A percentile compares a stretch with the other conserved stretches of the same genome.
Evolutionary conservation across 345 rosid genomes (phyloP).

Genomic region (Atalantia buxifolia): DNA sequence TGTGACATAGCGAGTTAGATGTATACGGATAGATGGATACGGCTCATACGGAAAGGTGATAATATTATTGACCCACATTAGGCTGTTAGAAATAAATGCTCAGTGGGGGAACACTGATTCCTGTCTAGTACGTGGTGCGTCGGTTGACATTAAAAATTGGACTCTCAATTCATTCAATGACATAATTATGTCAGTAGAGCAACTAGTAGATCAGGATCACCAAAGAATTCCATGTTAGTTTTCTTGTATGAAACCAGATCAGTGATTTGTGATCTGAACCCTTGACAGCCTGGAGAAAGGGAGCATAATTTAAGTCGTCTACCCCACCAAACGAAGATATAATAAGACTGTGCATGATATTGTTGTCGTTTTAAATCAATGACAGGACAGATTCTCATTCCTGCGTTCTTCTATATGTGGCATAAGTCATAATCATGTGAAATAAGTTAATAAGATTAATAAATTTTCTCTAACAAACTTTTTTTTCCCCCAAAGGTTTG

Average conservation of each 20-base stretch:
- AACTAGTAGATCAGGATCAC: not conserved
- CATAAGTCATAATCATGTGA: not conserved
- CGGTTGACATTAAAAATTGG: constrained; percentile 28
- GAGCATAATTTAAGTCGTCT: constrained; percentile 12
- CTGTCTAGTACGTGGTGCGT: constrained; percentile 18
- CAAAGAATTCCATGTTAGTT: not conserved
- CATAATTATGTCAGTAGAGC: not conserved
- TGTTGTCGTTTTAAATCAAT: not conserved
- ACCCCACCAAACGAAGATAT: constrained; percentile 12
- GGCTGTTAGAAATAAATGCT: constrained; percentile 19
- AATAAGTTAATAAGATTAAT: not conserved
- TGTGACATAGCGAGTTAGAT: constrained; percentile 18
- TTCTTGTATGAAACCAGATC: constrained; percentile 13
- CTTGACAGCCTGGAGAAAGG: constrained; percentile 27
- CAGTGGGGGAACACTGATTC: not conserved
- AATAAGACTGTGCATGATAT: not conserved
- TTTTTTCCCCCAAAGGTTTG: no score
- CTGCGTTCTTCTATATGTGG: not conserved
- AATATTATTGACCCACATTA: not conserved
- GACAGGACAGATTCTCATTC: not conserved
- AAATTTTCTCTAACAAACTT: no score
- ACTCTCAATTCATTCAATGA: not conserved
- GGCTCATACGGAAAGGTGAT: constrained; percentile 27
- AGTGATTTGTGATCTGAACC: constrained; percentile 1
- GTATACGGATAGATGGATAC: constrained; percentile 19